Percentiles rank a stretch among this genome's conserved stretches.
Evolutionary conservation across 306 rosid genomes (phyloP).

Genomic region (Trifolium fragiferum): DNA sequence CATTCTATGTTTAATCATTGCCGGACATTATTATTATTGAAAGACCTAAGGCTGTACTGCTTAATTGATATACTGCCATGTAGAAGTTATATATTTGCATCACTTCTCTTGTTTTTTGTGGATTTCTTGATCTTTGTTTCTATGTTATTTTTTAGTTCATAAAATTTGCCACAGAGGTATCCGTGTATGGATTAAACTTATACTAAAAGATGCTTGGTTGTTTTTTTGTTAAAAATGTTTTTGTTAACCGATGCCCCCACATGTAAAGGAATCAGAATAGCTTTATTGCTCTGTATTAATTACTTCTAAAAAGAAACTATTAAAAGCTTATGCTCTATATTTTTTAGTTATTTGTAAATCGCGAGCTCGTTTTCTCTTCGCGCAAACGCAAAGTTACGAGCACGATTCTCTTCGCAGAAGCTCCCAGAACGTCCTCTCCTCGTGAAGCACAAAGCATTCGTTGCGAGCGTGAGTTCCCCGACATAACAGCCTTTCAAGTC

Average conservation of each 20-base stretch:
- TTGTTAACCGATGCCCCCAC: background rate
- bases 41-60: background rate
- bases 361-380: too few relatives aligned
- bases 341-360: background rate
- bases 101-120: background rate
- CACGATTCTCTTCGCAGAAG: too few relatives aligned
- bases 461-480: too few relatives aligned
- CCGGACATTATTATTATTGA: background rate
- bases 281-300: background rate
- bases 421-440: too few relatives aligned
- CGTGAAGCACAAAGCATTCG: too few relatives aligned
- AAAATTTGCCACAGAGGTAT: background rate
- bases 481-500: too few relatives aligned
- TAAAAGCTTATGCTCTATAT: background rate
- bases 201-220: background rate
- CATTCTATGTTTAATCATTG: background rate
- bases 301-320: background rate
- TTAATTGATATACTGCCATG: background rate
- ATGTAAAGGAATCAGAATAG: background rate
- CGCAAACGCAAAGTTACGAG: too few relatives aligned
- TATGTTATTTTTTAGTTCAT: background rate
- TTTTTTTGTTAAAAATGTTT: background rate
- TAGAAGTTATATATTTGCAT: background rate
- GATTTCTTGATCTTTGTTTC: background rate
- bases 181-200: background rate